Evolutionary conservation across 2,329 filamentous ascomycete genomes (phyloP), one percentile per base, ranked within the genome.

Genomic region (Diaporthe vexans): DNA sequence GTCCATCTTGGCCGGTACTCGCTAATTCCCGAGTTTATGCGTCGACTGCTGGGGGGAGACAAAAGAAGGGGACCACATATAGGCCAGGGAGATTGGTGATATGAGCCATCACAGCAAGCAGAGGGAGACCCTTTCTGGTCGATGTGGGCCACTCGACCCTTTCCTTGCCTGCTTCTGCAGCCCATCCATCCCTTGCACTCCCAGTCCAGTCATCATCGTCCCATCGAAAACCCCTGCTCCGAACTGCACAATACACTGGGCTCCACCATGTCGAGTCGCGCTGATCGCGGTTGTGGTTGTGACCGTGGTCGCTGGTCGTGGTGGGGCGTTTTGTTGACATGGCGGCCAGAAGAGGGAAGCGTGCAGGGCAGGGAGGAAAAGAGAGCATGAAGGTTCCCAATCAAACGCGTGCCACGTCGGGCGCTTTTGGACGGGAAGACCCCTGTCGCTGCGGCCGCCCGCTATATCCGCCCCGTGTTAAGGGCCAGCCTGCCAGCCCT

Each of bases 311-410:
- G 43, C 48, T 19, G 58, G 29, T 35, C 15, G 61, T 52, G 63
- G 63, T 67, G 63, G 63, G 21, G 46, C 46, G 9, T 51, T 24
- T 67, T 67, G 61, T 67, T 67, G 61, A 67, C 61, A 67, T 67
- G 61, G 43, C 61, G 17, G 43, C 26, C 29, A 11, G 54, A 40
- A 35, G 37, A 10, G 48, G 26, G 13, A 56, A 40, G 40, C n/a
- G n/a, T n/a, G n/a, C n/a, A 43, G 37, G 4, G 33, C 19, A n/a
- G n/a, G n/a, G n/a, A n/a, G n/a, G 15, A 43, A 15, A 15, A 48
- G 7, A 48, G 13, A 48, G 72, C 72, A 74, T 75, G 67, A 74
- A 74, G 11, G 21, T 74, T 59, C 26, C 74, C 72, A 75, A 74
- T 74, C 72, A 75, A 72, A 68, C 43, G 54, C 37, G 65, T 68